These are phyloP conservation scores for Cryptococcus sp. DNA, from an alignment of 1,284 basidiomycete species.

Conservation along the genomic window DNA sequence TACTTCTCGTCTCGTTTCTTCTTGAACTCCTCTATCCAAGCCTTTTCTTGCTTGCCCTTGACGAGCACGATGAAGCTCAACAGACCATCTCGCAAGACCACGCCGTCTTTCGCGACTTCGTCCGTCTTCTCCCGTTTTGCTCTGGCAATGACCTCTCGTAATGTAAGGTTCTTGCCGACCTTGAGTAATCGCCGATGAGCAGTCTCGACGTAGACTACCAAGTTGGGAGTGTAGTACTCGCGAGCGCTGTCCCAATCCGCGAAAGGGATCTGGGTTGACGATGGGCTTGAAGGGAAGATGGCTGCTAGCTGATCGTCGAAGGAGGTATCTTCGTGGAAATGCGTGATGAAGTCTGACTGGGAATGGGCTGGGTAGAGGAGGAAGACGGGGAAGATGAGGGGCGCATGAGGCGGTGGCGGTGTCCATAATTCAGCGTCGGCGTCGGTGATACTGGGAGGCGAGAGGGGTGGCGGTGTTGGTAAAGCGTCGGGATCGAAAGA, in stretches of 20 bases:
- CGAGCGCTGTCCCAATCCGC: constrained; percentile 75
- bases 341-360: constrained; percentile 82
- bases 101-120: constrained; percentile 67
- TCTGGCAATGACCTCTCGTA: constrained; percentile 69
- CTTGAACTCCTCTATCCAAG: constrained; percentile 91
- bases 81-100: constrained; percentile 83
- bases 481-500: constrained; percentile 56
- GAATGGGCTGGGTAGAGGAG: constrained; percentile 89
- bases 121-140: constrained; percentile 60
- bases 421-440: constrained; percentile 61
- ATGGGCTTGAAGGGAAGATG: constrained; percentile 68
- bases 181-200: constrained; percentile 74
- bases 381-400: constrained; percentile 82
- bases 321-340: constrained; percentile 82
- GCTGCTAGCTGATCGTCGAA: constrained; percentile 74
- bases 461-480: constrained; percentile 24
- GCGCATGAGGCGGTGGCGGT: constrained; percentile 58
- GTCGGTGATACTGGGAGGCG: constrained; percentile 34
- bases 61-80: constrained; percentile 82
- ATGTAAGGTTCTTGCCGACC: constrained; percentile 82
- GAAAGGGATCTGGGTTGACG: constrained; percentile 45
- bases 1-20: constrained; percentile 52
- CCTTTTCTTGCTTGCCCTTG: constrained; percentile 75
- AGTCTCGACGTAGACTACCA: constrained; percentile 85
- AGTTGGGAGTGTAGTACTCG: constrained; percentile 69